A percentile compares a stretch with the other conserved stretches of the same genome.
Conservation (phyloP, 441 rosid genomes). For the Mallotus repandus region DNA sequence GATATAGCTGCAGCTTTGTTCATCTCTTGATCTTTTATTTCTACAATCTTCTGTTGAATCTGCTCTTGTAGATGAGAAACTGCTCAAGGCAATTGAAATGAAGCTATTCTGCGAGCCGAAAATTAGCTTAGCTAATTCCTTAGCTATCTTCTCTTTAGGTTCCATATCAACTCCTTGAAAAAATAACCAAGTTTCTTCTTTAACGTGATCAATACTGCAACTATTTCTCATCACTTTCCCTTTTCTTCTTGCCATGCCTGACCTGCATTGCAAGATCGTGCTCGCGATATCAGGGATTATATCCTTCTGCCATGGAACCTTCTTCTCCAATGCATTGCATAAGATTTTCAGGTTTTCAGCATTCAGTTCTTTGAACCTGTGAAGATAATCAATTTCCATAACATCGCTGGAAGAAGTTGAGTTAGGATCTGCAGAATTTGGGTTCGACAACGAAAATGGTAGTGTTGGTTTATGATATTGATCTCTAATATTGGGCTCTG, state of each 20-base stretch:
- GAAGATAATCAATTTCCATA: constrained; percentile 33
- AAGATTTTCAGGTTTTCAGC: constrained; percentile 48
- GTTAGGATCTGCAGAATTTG: constrained; percentile 57
- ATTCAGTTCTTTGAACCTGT: constrained; percentile 45
- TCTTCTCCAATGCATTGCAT: constrained; percentile 44
- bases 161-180: constrained; percentile 53
- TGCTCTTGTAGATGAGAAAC: constrained; percentile 57
- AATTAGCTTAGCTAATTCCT: constrained; percentile 52
- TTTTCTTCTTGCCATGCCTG: constrained; percentile 40
- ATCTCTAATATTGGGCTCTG: constrained; percentile 21
- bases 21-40: constrained; percentile 50
- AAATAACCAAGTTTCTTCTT: constrained; percentile 60
- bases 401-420: constrained; percentile 66
- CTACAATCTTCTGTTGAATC: constrained; percentile 41
- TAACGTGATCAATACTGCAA: constrained; percentile 20
- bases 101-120: constrained; percentile 50
- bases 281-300: constrained; percentile 43
- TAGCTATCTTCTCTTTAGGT: constrained; percentile 51
- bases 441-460: constrained; percentile 48
- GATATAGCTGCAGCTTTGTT: constrained; percentile 31
- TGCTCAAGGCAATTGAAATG: constrained; percentile 45
- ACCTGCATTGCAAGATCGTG: constrained; percentile 62
- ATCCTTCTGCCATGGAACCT: constrained; percentile 59
- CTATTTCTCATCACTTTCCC: constrained; percentile 15
- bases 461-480: constrained; percentile 23